Conservation (phyloP, 441 rosid species). For the Erodium trifolium region DNA sequence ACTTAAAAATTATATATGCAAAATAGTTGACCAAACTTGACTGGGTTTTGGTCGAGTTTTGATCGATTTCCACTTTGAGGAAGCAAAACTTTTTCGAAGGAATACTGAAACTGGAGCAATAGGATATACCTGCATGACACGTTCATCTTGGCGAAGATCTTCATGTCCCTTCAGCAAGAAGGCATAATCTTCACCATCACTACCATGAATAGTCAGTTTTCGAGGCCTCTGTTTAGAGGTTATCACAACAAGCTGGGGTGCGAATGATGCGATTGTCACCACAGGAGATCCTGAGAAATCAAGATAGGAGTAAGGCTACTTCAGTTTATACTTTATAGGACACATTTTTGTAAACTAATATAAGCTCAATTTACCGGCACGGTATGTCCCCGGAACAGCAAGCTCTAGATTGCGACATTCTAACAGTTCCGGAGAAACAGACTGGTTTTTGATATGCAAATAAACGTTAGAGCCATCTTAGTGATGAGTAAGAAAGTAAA, state of each 20-base stretch:
- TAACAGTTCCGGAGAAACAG: constrained; percentile 92
- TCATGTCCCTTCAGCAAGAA: constrained; percentile 98
- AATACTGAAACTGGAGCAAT: background rate
- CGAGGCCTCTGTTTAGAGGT: constrained; percentile 96
- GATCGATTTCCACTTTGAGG: too few species aligned
- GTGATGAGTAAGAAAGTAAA: constrained; percentile 11
- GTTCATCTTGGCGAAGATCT: constrained; percentile 98
- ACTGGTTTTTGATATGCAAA: constrained; percentile 35
- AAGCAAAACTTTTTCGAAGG: background rate
- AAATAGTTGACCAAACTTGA: too few species aligned
- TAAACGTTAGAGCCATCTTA: constrained; percentile 22
- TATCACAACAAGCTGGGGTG: constrained; percentile 85
- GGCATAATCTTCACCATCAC: constrained; percentile 88
- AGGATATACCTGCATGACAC: constrained; percentile 89
- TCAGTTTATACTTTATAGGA: constrained; percentile 9
- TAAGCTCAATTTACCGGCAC: constrained; percentile 53
- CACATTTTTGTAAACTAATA: constrained; percentile 8
- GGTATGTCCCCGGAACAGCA: constrained; percentile 98
- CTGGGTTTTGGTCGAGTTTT: too few species aligned
- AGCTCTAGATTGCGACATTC: constrained; percentile 89
- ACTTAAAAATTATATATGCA: too few species aligned
- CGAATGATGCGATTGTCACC: constrained; percentile 87
- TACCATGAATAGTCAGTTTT: constrained; percentile 93
- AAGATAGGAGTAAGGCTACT: constrained; percentile 5
- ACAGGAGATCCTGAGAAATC: constrained; percentile 60